These are phyloP conservation scores for Pulveroboletus sp. DNA, from an alignment of 768 basidiomycete genomes.

Conservation along the genomic window DNA sequence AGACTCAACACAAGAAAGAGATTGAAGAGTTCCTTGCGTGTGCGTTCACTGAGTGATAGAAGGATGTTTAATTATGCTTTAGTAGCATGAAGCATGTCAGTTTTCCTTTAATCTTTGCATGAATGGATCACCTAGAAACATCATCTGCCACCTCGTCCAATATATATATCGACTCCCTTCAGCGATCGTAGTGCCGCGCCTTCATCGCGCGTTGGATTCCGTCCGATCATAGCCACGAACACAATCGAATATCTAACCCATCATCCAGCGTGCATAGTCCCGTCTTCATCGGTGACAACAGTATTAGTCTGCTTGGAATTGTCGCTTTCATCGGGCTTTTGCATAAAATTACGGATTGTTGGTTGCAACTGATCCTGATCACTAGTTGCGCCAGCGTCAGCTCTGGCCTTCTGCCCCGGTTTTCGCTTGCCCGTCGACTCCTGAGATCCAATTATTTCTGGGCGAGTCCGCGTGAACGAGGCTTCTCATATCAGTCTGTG, in stretches of 20 bases:
- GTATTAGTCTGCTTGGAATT: slow-evolving; percentile 27
- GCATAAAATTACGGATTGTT: slow-evolving; percentile 51
- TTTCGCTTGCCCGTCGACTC: slow-evolving; percentile 45
- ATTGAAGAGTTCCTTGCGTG: slow-evolving; percentile 67
- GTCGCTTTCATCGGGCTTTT: slow-evolving; percentile 24
- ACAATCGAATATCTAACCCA: not conserved
- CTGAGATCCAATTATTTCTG: slow-evolving; percentile 60
- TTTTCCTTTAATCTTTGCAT: not conserved
- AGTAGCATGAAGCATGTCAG: not conserved
- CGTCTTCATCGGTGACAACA: slow-evolving; percentile 56
- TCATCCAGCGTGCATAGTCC: slow-evolving; percentile 48
- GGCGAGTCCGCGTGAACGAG: not conserved
- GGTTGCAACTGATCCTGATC: slow-evolving; percentile 26
- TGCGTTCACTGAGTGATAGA: slow-evolving; percentile 45
- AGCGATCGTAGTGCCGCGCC: too few species aligned
- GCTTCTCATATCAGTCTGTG: not conserved
- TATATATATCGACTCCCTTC: too few species aligned
- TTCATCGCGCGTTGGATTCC: too few species aligned
- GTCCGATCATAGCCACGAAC: too few species aligned
- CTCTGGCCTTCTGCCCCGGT: slow-evolving; percentile 30
- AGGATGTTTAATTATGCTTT: not conserved
- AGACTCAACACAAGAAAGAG: slow-evolving; percentile 89
- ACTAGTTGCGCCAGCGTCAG: slow-evolving; percentile 11
- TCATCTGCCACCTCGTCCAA: too few species aligned
- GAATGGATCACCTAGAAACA: slow-evolving; percentile 10